These are phyloP conservation scores for Suillus lakei DNA, from an alignment of 768 basidiomycete species.

Conservation along the genomic window DNA sequence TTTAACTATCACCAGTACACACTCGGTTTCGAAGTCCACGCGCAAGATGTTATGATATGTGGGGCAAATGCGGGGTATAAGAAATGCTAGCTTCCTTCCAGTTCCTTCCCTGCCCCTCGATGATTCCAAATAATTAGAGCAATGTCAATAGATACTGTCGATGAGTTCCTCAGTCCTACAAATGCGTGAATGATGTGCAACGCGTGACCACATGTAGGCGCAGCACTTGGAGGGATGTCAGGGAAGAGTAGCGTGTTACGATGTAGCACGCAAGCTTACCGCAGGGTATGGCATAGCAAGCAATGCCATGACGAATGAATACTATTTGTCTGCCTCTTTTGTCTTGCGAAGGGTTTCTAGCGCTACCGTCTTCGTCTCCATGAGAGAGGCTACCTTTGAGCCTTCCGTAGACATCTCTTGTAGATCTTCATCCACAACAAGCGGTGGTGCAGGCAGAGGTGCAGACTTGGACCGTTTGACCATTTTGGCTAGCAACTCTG, in stretches of 20 bases:
- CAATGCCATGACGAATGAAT: background rate
- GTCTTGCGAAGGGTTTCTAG: background rate
- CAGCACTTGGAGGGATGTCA: background rate
- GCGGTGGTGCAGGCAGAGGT: background rate
- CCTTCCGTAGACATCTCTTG: background rate
- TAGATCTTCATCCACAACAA: background rate
- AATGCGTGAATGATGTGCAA: background rate
- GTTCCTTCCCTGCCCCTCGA: background rate
- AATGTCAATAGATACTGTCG: background rate
- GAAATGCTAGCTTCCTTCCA: background rate
- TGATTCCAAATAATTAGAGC: background rate
- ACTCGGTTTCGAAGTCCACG: background rate
- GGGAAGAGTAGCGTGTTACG: background rate
- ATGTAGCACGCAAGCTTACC: background rate
- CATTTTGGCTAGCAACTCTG: constrained; percentile 13
- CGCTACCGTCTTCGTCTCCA: background rate
- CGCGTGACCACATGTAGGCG: background rate
- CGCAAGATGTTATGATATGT: background rate
- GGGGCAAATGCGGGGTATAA: background rate
- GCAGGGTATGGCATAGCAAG: background rate
- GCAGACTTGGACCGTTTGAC: constrained; percentile 4
- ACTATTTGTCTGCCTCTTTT: background rate
- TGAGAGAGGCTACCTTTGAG: background rate
- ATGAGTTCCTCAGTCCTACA: background rate
- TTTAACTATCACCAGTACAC: background rate